These are phyloP conservation scores for Aspergillus nidulans DNA, from an alignment of 495 filamentous ascomycete species.

Conservation along the genomic window DNA sequence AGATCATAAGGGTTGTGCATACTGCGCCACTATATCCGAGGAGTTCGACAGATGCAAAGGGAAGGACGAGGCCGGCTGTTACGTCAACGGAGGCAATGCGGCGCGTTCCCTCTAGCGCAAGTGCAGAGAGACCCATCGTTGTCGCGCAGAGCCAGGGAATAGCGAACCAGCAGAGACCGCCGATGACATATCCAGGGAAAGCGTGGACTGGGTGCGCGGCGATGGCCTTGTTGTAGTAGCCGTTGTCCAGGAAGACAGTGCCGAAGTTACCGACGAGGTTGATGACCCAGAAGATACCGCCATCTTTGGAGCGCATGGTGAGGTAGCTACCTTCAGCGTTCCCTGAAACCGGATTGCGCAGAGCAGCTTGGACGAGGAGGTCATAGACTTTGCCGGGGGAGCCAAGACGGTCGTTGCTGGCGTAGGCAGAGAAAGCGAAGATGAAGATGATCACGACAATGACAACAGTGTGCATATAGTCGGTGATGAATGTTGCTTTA, in stretches of 20 bases:
- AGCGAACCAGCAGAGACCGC: conserved; percentile 90
- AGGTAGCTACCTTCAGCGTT: conserved; percentile 85
- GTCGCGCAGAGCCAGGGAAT: conserved; percentile 92
- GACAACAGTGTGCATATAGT: conserved; percentile 83
- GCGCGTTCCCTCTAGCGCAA: conserved; percentile 71
- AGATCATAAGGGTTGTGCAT: conserved; percentile 79
- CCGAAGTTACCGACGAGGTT: conserved; percentile 74
- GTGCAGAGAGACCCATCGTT: conserved; percentile 87
- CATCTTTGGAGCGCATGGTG: conserved; percentile 83
- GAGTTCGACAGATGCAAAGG: conserved; percentile 83
- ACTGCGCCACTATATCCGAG: conserved; percentile 85
- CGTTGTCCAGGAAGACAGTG: conserved; percentile 76
- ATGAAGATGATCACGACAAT: conserved; percentile 86
- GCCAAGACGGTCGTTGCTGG: conserved; percentile 69
- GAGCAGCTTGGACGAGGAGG: conserved; percentile 64
- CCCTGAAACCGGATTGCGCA: conserved; percentile 71
- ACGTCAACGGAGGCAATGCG: conserved; percentile 74
- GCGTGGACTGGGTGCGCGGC: conserved; percentile 86
- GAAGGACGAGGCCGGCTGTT: conserved; percentile 80
- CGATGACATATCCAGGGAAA: conserved; percentile 88
- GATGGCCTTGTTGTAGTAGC: conserved; percentile 94
- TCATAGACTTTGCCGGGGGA: conserved; percentile 81
- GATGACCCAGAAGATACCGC: conserved; percentile 94
- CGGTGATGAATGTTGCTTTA: conserved; percentile 72
- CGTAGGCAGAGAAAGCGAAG: conserved; percentile 84